phyloP scores from a whole-genome alignment of 441 rosid species.

The Aquilaria agallochum region DNA sequence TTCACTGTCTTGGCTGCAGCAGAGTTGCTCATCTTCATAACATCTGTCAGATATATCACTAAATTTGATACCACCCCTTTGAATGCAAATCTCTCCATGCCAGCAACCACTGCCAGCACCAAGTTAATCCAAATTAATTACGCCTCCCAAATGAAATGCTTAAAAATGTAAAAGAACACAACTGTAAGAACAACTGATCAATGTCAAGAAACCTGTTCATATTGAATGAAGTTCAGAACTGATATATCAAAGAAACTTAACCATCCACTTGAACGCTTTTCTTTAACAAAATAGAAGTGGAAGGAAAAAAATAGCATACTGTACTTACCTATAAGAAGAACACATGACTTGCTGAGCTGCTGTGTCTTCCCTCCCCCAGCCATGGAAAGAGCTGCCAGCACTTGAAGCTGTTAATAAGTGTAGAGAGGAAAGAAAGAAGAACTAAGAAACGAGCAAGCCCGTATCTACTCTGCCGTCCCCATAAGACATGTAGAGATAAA shows the following conservation, averaged over 20 bases:
- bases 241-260: not conserved
- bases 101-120: constrained; percentile 50
- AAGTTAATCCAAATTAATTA: not conserved
- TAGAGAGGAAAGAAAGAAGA: too few species aligned
- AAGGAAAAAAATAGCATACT: not conserved
- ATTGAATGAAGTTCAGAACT: not conserved
- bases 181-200: not conserved
- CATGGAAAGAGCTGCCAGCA: constrained; percentile 18
- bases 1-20: constrained; percentile 87
- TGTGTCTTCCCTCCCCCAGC: constrained; percentile 27
- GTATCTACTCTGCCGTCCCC: too few species aligned
- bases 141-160: not conserved
- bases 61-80: constrained; percentile 94
- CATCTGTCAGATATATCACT: constrained; percentile 86
- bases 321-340: constrained; percentile 71
- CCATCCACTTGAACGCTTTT: too few species aligned
- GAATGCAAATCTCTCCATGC: constrained; percentile 91
- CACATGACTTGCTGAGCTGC: constrained; percentile 66
- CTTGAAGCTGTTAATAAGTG: too few species aligned
- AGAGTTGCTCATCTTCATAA: constrained; percentile 77
- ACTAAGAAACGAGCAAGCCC: too few species aligned
- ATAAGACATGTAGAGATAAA: not conserved
- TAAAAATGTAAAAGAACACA: not conserved
- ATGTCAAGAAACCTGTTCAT: not conserved
- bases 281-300: not conserved